Conservation (phyloP, 257 asterid species). For the Primulina eburnea region DNA sequence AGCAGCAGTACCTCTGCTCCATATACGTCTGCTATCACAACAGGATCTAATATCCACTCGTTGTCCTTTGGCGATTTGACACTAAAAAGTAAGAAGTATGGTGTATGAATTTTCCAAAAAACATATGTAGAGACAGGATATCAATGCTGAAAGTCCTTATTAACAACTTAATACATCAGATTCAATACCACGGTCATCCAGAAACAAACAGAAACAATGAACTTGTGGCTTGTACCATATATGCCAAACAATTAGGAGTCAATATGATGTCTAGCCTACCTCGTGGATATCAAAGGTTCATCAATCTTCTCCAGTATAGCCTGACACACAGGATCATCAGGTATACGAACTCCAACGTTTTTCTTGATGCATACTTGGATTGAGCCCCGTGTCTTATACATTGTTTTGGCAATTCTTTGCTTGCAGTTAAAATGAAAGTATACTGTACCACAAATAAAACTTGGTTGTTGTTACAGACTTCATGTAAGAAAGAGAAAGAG, state of each 20-base stretch:
- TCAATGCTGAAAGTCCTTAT: not conserved
- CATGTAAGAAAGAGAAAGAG: conserved; percentile 4
- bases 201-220: not conserved
- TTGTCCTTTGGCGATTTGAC: conserved; percentile 73
- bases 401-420: conserved; percentile 82
- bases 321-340: conserved; percentile 84
- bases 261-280: conserved; percentile 40
- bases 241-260: not conserved
- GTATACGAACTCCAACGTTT: conserved; percentile 83
- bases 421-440: conserved; percentile 83
- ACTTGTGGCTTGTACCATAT: too few species aligned
- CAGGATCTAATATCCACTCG: conserved; percentile 92
- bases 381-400: conserved; percentile 73
- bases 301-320: conserved; percentile 75
- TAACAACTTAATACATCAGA: not conserved
- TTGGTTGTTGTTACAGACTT: conserved; percentile 5
- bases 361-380: conserved; percentile 65
- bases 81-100: conserved; percentile 36
- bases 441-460: conserved; percentile 52
- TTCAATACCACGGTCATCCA: conserved; percentile 20
- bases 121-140: not conserved
- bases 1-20: conserved; percentile 74
- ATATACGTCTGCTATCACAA: conserved; percentile 75
- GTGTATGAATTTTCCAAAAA: conserved; percentile 25
- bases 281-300: conserved; percentile 79